Evolutionary conservation across 345 rosid species (phyloP), one percentile per base, ranked within the genome.

Genomic region (Lenwebbia sp.): DNA sequence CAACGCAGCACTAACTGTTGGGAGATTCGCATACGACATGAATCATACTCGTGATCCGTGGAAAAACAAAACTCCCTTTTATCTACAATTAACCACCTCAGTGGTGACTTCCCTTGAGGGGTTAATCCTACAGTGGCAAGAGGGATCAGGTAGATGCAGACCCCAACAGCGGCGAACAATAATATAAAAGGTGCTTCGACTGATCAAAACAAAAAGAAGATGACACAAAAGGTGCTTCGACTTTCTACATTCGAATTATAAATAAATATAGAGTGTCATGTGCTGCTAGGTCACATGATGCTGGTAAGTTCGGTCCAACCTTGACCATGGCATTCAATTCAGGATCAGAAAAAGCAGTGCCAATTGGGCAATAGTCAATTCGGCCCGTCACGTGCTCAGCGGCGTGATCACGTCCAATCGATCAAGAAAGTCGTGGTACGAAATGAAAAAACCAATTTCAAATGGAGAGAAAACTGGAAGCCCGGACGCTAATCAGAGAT

Each of bases 1-100:
- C 3, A 62, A 15, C 22, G 37, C 6, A 0, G 1, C 3, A 33
- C 76, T 65, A 30, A 17, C 0, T 8, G 1, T 65, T 65, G 0
- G 3, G 3, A 65, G 40, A 0, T 65, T 30, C 1, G 12, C 12
- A 30, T 1, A 1, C 2, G 8, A 17, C 44, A 8, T 65, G 5
- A 65, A 17, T 33, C 6, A 0, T 30, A 17, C 5, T 30, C 6
- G 3, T 17, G 76, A 65, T 10, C 21, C 1, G 11, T 30, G 76
- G 6, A 30, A 65, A 33, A 22, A 65, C 76, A 4, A 62, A 30
- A 50, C 52, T 40, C 23, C 76, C 21, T 6, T 17, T 15, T 0
- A 30, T 30, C 44, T 15, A 65, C 41, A 33, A 30, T 30, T 28
- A 65, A 40, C 25, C 44, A 33, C 47, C 2, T 70, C 47, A 70